A percentile compares a stretch with the other conserved stretches of the same genome.
phyloP scores from a whole-genome alignment of 169 alveolate genomes.

The Eimeria necatrix region DNA sequence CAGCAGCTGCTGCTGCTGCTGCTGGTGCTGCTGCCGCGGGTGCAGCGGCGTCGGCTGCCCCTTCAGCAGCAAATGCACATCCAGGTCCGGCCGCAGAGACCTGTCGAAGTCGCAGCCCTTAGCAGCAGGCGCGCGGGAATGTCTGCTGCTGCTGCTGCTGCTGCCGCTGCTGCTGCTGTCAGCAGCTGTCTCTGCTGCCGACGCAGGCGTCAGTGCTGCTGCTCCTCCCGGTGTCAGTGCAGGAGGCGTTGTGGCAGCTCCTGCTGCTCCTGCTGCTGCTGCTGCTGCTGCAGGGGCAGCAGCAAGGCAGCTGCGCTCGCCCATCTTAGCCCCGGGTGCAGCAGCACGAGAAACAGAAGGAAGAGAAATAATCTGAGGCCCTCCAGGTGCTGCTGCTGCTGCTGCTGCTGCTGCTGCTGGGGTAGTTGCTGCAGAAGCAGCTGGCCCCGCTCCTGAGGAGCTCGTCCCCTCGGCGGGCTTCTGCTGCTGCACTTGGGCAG shows the following conservation, averaged over 20 bases:
- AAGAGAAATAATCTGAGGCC: conserved; percentile 5
- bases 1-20: no score
- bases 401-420: conserved; percentile 47
- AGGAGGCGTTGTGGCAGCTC: neutral
- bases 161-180: conserved; percentile 8
- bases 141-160: conserved; percentile 41
- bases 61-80: conserved; percentile 44
- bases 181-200: neutral
- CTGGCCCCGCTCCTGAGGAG: conserved; percentile 4
- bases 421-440: conserved; percentile 58
- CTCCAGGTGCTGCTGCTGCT: conserved; percentile 50
- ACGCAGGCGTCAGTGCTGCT: neutral
- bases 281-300: conserved; percentile 26
- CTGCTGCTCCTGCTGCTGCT: neutral
- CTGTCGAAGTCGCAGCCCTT: conserved; percentile 38
- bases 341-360: conserved; percentile 34
- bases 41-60: conserved; percentile 55
- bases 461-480: neutral
- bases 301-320: neutral
- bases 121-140: neutral
- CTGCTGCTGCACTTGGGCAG: conserved; percentile 2
- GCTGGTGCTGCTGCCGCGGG: conserved; percentile 56
- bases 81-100: conserved; percentile 15
- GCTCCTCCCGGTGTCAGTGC: neutral
- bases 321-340: neutral